Evolutionary conservation across 2,329 filamentous ascomycete genomes (phyloP).

Genomic region (Colletotrichum sublineola): DNA sequence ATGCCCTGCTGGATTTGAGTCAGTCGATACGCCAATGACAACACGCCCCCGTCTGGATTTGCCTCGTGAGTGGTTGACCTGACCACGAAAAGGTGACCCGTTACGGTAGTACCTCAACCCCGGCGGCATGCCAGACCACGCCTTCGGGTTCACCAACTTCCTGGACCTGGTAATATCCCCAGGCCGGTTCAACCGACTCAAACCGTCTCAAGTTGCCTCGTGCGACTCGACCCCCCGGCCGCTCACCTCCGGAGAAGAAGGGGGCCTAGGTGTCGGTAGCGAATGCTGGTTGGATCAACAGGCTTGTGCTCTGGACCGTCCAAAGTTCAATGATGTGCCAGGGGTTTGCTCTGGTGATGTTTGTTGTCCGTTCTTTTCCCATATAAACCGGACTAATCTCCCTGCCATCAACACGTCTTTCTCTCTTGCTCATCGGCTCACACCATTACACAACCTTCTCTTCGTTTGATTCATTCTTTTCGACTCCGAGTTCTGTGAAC

Average conservation of each 20-base stretch:
- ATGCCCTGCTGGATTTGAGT: neutral
- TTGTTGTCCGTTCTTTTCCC: conserved; percentile 24
- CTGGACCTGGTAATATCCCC: conserved; percentile 26
- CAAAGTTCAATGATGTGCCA: conserved; percentile 24
- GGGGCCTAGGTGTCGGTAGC: neutral
- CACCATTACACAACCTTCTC: conserved; percentile 34
- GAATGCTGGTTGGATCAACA: conserved; percentile 15
- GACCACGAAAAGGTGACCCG: neutral
- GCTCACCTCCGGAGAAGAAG: neutral
- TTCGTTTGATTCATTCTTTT: conserved; percentile 38
- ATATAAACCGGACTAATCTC: conserved; percentile 36
- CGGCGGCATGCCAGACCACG: conserved; percentile 20
- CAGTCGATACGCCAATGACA: neutral
- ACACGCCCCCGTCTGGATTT: neutral
- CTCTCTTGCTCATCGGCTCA: conserved; percentile 33
- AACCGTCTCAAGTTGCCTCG: conserved; percentile 30
- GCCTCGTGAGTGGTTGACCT: conserved; percentile 10
- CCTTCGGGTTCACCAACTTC: conserved; percentile 17
- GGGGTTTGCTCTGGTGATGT: conserved; percentile 25
- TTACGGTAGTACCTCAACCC: neutral
- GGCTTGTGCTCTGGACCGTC: conserved; percentile 28
- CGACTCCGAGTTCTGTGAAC: conserved; percentile 42
- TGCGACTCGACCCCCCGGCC: neutral
- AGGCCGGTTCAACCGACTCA: conserved; percentile 12
- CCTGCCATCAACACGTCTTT: conserved; percentile 13